A percentile compares a stretch with the other conserved stretches of the same genome.
phyloP scores from a whole-genome alignment of 495 filamentous ascomycete genomes.

The Penicillium lagena region DNA sequence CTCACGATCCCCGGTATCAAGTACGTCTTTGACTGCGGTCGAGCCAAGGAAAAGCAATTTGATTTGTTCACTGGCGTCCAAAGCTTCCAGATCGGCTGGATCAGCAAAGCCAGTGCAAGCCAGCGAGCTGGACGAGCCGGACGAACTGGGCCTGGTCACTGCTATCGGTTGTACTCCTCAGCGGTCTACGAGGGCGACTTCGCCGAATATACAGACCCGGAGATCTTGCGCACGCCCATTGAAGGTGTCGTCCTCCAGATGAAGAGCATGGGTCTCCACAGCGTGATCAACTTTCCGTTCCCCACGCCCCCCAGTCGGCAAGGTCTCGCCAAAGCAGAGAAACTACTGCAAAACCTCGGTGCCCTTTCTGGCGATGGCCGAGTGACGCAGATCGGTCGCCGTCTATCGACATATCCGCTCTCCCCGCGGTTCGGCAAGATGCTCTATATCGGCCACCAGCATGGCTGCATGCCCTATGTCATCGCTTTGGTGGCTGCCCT shows the following conservation, averaged over 20 bases:
- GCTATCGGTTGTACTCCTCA: constrained; percentile 88
- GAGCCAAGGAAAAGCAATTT: constrained; percentile 86
- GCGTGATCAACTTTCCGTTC: constrained; percentile 95
- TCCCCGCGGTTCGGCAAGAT: constrained; percentile 89
- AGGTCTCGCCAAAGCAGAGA: constrained; percentile 79
- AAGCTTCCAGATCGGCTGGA: constrained; percentile 92
- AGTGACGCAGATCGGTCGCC: constrained; percentile 67
- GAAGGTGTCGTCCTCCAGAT: constrained; percentile 91
- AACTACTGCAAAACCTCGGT: constrained; percentile 67
- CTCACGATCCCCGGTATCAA: constrained; percentile 93
- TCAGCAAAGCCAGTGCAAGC: constrained; percentile 92
- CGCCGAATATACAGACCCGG: constrained; percentile 74
- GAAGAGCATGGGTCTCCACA: constrained; percentile 89
- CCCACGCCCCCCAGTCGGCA: constrained; percentile 82
- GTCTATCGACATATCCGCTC: constrained; percentile 82
- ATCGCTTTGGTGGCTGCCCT: constrained; percentile 84
- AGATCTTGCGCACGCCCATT: constrained; percentile 87
- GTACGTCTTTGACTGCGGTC: constrained; percentile 93
- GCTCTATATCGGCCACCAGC: constrained; percentile 76
- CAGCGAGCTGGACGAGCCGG: constrained; percentile 94
- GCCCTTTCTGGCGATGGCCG: constrained; percentile 62
- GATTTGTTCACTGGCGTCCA: constrained; percentile 82
- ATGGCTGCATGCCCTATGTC: constrained; percentile 77
- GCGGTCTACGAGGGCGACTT: constrained; percentile 93
- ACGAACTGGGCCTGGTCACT: constrained; percentile 92